Percentiles rank a stretch among this genome's conserved stretches.
Conservation (phyloP, 2,329 filamentous ascomycete species). For the Aspergillus carbonarius region DNA sequence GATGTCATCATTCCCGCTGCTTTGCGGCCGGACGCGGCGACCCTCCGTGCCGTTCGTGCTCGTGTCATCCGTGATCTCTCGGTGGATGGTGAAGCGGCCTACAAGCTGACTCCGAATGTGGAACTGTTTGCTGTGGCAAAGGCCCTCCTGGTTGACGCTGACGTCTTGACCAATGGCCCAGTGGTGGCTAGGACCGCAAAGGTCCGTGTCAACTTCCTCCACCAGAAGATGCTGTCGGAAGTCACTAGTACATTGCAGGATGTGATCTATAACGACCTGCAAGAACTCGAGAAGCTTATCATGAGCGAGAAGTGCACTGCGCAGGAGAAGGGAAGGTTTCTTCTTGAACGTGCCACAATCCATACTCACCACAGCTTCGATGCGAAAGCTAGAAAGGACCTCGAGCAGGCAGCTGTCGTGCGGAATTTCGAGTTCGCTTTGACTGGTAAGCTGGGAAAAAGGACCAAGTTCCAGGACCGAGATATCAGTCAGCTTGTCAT, state of each 20-base stretch:
- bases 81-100: slow-evolving; percentile 82
- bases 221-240: slow-evolving; percentile 67
- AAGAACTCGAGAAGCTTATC: slow-evolving; percentile 47
- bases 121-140: slow-evolving; percentile 80
- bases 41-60: slow-evolving; percentile 49
- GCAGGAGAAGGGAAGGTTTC: slow-evolving; percentile 64
- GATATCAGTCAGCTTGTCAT: slow-evolving; percentile 82
- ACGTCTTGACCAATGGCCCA: slow-evolving; percentile 45
- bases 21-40: slow-evolving; percentile 41
- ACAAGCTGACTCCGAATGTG: slow-evolving; percentile 77
- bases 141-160: slow-evolving; percentile 53
- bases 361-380: slow-evolving; percentile 83
- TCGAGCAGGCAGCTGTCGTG: slow-evolving; percentile 65
- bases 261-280: slow-evolving; percentile 60
- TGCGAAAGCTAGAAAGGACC: slow-evolving; percentile 67
- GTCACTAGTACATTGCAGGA: slow-evolving; percentile 60
- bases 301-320: slow-evolving; percentile 32
- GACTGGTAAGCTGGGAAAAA: slow-evolving; percentile 78
- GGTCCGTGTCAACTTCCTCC: slow-evolving; percentile 71
- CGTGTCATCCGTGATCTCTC: slow-evolving; percentile 68
- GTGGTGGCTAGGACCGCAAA: slow-evolving; percentile 57
- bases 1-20: slow-evolving; percentile 50
- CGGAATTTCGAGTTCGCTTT: slow-evolving; percentile 78
- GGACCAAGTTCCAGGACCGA: slow-evolving; percentile 45
- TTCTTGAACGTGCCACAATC: slow-evolving; percentile 79